A percentile compares a stretch with the other conserved stretches of the same genome.
These are phyloP conservation scores for Silene noctiflora DNA, from an alignment of 179 eudicot genomes.

Conservation along the genomic window DNA sequence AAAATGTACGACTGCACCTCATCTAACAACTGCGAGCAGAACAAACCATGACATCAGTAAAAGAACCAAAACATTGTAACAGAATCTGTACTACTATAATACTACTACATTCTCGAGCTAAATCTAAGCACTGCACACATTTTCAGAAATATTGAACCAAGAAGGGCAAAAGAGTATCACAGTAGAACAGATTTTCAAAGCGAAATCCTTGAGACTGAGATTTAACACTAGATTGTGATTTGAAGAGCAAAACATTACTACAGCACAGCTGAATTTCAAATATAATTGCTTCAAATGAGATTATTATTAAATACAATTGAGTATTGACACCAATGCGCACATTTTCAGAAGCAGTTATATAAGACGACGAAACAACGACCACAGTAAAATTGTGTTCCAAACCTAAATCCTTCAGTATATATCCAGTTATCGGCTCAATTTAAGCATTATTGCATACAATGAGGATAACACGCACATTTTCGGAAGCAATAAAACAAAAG, in stretches of 20 bases:
- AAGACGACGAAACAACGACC: neutral
- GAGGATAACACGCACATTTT: neutral
- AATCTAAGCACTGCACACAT: neutral
- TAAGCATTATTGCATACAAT: neutral
- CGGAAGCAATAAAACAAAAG: too few relatives aligned
- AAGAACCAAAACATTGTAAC: neutral
- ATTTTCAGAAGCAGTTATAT: neutral
- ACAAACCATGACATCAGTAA: neutral
- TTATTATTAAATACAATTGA: too few relatives aligned
- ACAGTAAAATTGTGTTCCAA: neutral
- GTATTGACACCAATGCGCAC: neutral
- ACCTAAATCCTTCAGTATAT: neutral
- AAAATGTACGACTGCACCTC: constrained; percentile 93
- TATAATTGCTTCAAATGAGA: neutral
- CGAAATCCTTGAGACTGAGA: neutral
- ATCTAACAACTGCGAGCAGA: constrained; percentile 58
- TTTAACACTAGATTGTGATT: neutral
- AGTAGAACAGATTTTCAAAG: neutral
- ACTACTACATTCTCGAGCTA: neutral
- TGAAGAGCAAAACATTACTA: neutral
- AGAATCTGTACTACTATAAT: neutral
- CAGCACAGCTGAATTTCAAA: neutral
- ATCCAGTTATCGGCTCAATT: neutral
- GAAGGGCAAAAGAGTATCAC: neutral
- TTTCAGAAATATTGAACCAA: neutral